These are phyloP conservation scores for Cyberlindnera meyerae DNA, from an alignment of 805 yeast genomes.

Conservation along the genomic window DNA sequence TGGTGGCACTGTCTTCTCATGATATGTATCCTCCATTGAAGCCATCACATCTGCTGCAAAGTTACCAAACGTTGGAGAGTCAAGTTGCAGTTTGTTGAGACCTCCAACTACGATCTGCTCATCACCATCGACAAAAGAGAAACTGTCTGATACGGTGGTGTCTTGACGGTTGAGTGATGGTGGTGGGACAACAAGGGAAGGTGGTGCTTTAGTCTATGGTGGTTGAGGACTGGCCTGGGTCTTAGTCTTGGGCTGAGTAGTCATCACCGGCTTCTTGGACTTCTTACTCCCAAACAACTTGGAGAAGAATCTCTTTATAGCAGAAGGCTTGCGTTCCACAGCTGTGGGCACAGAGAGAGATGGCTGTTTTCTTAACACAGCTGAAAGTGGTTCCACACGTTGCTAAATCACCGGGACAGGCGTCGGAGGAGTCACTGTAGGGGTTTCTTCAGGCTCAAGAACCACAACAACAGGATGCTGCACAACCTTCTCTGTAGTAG, in stretches of 20 bases:
- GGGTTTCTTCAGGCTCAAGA: too few relatives aligned
- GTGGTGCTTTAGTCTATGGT: constrained; percentile 4
- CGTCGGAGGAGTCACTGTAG: too few relatives aligned
- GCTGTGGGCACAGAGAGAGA: not conserved
- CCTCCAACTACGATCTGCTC: constrained; percentile 18
- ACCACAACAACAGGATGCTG: too few relatives aligned
- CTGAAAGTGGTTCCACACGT: too few relatives aligned
- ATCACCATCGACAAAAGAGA: constrained; percentile 25
- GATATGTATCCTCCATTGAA: not conserved
- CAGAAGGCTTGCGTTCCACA: constrained; percentile 20
- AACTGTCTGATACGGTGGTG: constrained; percentile 10
- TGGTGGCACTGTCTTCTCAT: not conserved
- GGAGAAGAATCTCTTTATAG: constrained; percentile 20
- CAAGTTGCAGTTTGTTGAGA: constrained; percentile 14
- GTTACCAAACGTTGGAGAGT: constrained; percentile 4
- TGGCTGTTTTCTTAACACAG: too few relatives aligned
- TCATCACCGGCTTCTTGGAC: constrained; percentile 2
- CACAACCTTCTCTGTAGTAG: too few relatives aligned
- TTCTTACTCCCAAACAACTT: constrained; percentile 13
- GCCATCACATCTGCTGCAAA: constrained; percentile 2
- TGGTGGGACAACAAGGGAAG: too few relatives aligned
- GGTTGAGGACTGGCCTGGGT: not conserved
- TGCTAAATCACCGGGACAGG: too few relatives aligned
- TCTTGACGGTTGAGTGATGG: constrained; percentile 5
- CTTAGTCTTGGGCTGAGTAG: not conserved